These are phyloP conservation scores for Monilinia laxa DNA, from an alignment of 2,329 filamentous ascomycete genomes.

Conservation along the genomic window DNA sequence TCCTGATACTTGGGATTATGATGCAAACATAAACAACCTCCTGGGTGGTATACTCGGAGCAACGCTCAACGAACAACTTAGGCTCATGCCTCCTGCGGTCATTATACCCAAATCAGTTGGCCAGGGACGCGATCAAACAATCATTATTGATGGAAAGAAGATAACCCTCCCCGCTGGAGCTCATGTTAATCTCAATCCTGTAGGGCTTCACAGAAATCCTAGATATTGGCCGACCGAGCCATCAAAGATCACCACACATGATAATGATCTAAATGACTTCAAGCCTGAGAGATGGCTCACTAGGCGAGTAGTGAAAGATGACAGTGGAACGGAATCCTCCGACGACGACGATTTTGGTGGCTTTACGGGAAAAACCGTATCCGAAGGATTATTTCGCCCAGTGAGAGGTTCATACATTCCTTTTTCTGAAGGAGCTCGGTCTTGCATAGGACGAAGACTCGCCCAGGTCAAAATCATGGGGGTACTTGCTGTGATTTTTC, in stretches of 20 bases:
- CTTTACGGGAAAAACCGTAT: constrained; percentile 24
- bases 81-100: constrained; percentile 68
- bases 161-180: constrained; percentile 36
- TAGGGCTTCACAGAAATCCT: constrained; percentile 53
- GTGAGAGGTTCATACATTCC: constrained; percentile 40
- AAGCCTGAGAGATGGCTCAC: constrained; percentile 57
- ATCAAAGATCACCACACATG: constrained; percentile 63
- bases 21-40: constrained; percentile 62
- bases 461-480: constrained; percentile 42
- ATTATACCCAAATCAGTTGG: constrained; percentile 68
- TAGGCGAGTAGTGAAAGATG: constrained; percentile 60
- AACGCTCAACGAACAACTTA: constrained; percentile 74
- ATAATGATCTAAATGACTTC: constrained; percentile 45
- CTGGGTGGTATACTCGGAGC: constrained; percentile 70
- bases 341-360: constrained; percentile 21
- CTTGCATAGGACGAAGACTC: constrained; percentile 42
- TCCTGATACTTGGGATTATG: constrained; percentile 68
- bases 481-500: constrained; percentile 38
- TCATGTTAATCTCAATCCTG: constrained; percentile 47
- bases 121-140: constrained; percentile 51
- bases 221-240: constrained; percentile 51
- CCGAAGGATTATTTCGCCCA: constrained; percentile 34
- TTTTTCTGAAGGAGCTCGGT: constrained; percentile 43
- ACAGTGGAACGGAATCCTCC: constrained; percentile 18
- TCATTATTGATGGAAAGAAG: constrained; percentile 44